Conservation (phyloP, 768 basidiomycete species). For the Pholiota molesta region DNA sequence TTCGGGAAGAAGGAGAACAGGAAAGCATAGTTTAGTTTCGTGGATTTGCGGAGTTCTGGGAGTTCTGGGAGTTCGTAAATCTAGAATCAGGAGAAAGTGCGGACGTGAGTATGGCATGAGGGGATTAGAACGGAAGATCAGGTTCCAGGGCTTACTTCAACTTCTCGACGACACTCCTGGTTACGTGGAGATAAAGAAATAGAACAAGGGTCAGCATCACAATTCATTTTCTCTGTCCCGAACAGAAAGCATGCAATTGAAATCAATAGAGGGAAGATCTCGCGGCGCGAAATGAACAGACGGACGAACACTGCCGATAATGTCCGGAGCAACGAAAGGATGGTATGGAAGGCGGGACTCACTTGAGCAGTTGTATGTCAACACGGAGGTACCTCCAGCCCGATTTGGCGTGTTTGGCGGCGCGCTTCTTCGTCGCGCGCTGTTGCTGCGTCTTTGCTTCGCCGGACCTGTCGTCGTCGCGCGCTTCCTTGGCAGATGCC, state of each 20-base stretch:
- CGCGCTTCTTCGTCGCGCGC: slow-evolving; percentile 13
- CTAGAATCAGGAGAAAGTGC: not conserved
- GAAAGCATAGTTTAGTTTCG: not conserved
- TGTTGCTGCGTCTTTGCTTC: not conserved
- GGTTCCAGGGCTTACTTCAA: slow-evolving; percentile 1
- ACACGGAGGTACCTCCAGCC: slow-evolving; percentile 26
- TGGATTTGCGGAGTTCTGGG: not conserved
- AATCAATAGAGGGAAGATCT: not conserved
- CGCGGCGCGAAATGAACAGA: not conserved
- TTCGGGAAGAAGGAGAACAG: not conserved
- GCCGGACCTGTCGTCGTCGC: not conserved
- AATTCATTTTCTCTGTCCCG: not conserved
- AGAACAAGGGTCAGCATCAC: slow-evolving; percentile 3
- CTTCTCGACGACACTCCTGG: slow-evolving; percentile 1
- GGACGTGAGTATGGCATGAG: slow-evolving; percentile 2
- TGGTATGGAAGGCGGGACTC: slow-evolving; percentile 6
- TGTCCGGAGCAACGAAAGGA: not conserved
- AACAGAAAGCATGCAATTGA: not conserved
- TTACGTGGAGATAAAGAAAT: not conserved
- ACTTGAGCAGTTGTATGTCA: slow-evolving; percentile 24
- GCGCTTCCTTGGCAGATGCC: not conserved
- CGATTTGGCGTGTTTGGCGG: slow-evolving; percentile 19
- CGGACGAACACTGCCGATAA: not conserved
- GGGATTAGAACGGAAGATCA: not conserved
- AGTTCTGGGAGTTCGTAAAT: slow-evolving; percentile 5